Evolutionary conservation across 176 grass and related monocot genomes (phyloP).

Genomic region (Zizania latifolia): DNA sequence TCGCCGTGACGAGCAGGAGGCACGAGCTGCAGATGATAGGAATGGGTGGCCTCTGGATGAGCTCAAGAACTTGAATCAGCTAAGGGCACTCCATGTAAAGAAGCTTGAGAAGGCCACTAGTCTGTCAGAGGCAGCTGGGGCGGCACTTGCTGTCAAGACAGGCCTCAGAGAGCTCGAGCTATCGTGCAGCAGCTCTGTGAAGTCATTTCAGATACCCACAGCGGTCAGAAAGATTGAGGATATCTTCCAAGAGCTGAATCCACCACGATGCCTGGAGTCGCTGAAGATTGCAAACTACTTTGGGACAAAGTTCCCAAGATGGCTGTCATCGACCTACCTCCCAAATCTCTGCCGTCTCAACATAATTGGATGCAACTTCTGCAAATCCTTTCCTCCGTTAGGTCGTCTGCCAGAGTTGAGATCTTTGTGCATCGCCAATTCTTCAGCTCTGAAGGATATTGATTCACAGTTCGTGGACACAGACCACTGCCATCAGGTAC

Average conservation of each 20-base stretch:
- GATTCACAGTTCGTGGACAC: conserved; percentile 41
- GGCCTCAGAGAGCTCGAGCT: conserved; percentile 53
- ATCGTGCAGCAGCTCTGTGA: conserved; percentile 27
- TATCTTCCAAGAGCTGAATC: conserved; percentile 50
- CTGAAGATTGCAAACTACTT: conserved; percentile 59
- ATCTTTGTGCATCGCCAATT: conserved; percentile 50
- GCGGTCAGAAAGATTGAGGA: conserved; percentile 38
- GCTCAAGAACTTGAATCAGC: conserved; percentile 51
- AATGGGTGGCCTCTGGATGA: conserved; percentile 53
- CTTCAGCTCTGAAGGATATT: conserved; percentile 31
- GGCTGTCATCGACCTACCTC: conserved; percentile 47
- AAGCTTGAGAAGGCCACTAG: conserved; percentile 47
- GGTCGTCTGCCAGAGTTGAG: conserved; percentile 53
- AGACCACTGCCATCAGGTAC: conserved; percentile 33
- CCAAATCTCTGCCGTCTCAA: conserved; percentile 51
- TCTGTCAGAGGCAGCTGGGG: conserved; percentile 36
- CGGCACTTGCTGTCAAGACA: conserved; percentile 37
- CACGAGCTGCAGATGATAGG: not conserved
- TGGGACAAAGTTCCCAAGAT: conserved; percentile 53
- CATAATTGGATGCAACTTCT: conserved; percentile 44
- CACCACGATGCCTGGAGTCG: conserved; percentile 48
- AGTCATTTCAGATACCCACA: conserved; percentile 20
- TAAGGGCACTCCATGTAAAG: conserved; percentile 51
- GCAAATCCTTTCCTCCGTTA: conserved; percentile 46
- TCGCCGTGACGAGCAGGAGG: conserved; percentile 33